Evolutionary conservation across 352 stramenopile species (phyloP), one percentile per base, ranked within the genome.

Genomic region (Phytopythium montanum): DNA sequence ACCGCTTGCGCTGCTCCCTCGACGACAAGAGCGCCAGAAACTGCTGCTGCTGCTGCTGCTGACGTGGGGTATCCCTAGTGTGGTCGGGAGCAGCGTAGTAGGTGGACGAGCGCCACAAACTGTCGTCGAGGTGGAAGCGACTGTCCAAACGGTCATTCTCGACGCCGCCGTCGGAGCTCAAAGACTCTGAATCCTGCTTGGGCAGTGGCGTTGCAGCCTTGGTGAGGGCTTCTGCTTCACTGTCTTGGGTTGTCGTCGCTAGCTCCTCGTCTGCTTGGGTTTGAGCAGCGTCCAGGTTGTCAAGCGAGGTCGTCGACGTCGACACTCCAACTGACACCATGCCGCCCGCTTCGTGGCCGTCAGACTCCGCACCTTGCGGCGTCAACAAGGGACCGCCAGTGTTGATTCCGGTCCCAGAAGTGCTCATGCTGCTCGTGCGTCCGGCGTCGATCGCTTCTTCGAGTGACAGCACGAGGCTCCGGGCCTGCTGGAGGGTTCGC

Each of bases 1-100:
- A 42, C 6, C 69, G 54, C 61, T 85, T 88, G 21, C 67, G 67
- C n/a, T 76, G 71, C 10, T 91, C 78, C 31, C 68, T 68, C 7
- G 76, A 79, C 14, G 74, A 46, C 42, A 75, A 38, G 21, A 75
- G 49, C 5, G 70, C 62, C n/a, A 69, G 42, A 7, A 82, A 56
- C 14, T 14, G 29, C 12, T 45, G 50, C 36, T 44, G 38, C 29
- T 46, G 51, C 36, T 45, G 38, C 31, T 33, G 23, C 68, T 62
- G n/a, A n/a, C n/a, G n/a, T n/a, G n/a, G n/a, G n/a, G n/a, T n/a
- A n/a, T n/a, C n/a, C n/a, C n/a, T n/a, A n/a, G n/a, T n/a, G n/a
- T 65, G 46, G 16, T 52, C 28, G 10, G 41, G 65, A 0, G 66
- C 45, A 7, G 63, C 58, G 34, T 77, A 74, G 59, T 72, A 75